Base-by-base conservation (phyloP, 257 asterid genomes). In the Ligustrum vulgare region DNA sequence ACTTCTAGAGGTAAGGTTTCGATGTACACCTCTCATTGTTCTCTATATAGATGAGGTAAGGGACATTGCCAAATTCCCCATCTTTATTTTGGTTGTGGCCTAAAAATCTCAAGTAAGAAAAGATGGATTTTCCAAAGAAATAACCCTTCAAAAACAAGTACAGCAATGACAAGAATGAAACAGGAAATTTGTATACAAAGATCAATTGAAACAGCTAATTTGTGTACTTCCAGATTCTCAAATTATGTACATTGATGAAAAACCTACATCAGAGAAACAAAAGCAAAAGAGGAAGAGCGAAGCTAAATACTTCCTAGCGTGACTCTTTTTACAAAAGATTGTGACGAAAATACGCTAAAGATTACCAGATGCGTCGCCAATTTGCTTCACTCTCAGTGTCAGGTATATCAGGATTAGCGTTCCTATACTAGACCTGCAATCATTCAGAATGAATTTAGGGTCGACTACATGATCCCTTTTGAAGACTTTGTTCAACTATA, bases 361-460 rank as follows among this genome's bases (percentile, higher is more conserved):
- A 63, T 77, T 84, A 72, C 84, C 82, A 51, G 86, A 81, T 51
- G 82, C 85, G 56, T 94, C 96, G 23, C 87, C 76, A 54, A 87
- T 74, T 84, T 79, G 94, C 84, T 89, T 86, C 83, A 88, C 95
- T 83, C 95, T 86, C 79, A 94, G 87, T 32, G 97, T 94, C 89
- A 94, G 87, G 77, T 84, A 92, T 79, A 94, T 94, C 43, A 94
- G 88, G 74, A 94, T 81, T 20, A 94, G 87, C 1, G 98, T 92
- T 68, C 98, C 98, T 77, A 92, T 32, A 84, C 91, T 88, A 67
- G 98, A 94, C 94, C 98, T 94, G 71, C 70, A 81, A 74, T 39
- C 2, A 15, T 10, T 41, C 47, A 51, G 3, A n/a, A 18, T 5
- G 18, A 12, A 16, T 12, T 16, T 47, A 3, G 56, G 56, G 45